Evolutionary conservation across 352 stramenopile species (phyloP), one percentile per base, ranked within the genome.

Genomic region (Phytophthora crassamura): DNA sequence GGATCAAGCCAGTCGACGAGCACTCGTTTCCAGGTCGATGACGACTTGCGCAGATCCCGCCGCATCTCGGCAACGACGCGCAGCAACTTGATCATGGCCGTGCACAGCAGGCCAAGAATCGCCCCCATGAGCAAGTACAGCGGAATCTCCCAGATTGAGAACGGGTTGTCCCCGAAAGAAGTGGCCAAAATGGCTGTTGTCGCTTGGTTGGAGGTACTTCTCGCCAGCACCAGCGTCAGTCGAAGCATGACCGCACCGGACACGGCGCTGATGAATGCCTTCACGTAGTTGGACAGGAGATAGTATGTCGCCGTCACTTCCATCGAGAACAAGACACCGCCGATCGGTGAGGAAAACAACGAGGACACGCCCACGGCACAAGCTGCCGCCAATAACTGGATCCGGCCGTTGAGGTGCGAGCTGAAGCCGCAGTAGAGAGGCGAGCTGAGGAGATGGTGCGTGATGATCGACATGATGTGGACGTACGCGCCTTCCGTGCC

Each of bases 401-500:
- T 62, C 41, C 86, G 71, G 35, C 86, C 74, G 51, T 94, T 89
- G 32, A 88, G 72, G 10, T 72, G 80, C 18, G 81, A 66, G 63
- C 82, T 86, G 43, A 96, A 90, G 33, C 65, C 63, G 3, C 40
- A 32, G 58, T 97, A 98, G 25, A 82, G 55, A 6, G 66, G 60
- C 4, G 82, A 73, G n/a, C 74, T 70, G 59, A 98, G 89, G 18
- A 98, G 56, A 51, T 94, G 79, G 61, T 98, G 87, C 35, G 91
- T 93, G 22, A 98, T 77, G 51, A 94, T 95, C 28, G 84, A 92
- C 71, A 93, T 92, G 56, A 98, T 95, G 78, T 98, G 94, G 22
- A 99, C 95, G 85, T 98, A 99, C 5, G 97, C 96, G 36, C 97
- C 97, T 80, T 99, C 97, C 32, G 98, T 99, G 55, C 97, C 97